Conservation (phyloP, 2,329 filamentous ascomycete species). For the Ceratocystis colombiana region DNA sequence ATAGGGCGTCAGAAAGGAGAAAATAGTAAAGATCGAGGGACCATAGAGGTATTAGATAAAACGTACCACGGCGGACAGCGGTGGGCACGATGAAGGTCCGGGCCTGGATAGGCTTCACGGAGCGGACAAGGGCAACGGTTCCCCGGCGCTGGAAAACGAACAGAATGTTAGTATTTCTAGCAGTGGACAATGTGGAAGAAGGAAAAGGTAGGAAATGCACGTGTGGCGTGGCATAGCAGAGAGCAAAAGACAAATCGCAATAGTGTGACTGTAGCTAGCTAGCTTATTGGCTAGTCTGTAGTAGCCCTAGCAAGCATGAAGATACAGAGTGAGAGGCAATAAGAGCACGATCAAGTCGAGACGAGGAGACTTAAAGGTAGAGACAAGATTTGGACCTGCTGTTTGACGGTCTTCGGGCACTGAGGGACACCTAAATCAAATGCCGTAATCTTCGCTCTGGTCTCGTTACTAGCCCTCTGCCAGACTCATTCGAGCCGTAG, state of each 20-base stretch:
- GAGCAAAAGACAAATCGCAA: slow-evolving; percentile 9
- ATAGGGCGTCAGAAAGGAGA: not conserved
- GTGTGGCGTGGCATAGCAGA: slow-evolving; percentile 1
- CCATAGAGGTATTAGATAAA: not conserved
- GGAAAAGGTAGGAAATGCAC: not conserved
- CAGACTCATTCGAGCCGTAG: too few relatives aligned
- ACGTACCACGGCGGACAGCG: slow-evolving; percentile 52
- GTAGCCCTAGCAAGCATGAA: not conserved
- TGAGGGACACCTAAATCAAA: too few relatives aligned
- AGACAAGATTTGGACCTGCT: too few relatives aligned
- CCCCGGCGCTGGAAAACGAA: slow-evolving; percentile 18
- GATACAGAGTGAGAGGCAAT: not conserved
- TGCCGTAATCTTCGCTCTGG: too few relatives aligned
- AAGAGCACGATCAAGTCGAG: too few relatives aligned
- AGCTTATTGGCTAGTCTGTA: not conserved
- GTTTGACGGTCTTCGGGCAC: too few relatives aligned
- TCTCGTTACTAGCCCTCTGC: too few relatives aligned
- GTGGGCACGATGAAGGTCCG: slow-evolving; percentile 52
- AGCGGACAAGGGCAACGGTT: slow-evolving; percentile 26
- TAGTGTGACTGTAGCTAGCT: slow-evolving; percentile 1
- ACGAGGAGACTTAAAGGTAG: too few relatives aligned
- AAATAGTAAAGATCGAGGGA: slow-evolving; percentile 21
- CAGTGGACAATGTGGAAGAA: not conserved
- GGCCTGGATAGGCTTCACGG: slow-evolving; percentile 42
- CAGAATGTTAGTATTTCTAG: slow-evolving; percentile 12